Conservation (phyloP, 805 yeast species). For the Wickerhamiella australiensis region DNA sequence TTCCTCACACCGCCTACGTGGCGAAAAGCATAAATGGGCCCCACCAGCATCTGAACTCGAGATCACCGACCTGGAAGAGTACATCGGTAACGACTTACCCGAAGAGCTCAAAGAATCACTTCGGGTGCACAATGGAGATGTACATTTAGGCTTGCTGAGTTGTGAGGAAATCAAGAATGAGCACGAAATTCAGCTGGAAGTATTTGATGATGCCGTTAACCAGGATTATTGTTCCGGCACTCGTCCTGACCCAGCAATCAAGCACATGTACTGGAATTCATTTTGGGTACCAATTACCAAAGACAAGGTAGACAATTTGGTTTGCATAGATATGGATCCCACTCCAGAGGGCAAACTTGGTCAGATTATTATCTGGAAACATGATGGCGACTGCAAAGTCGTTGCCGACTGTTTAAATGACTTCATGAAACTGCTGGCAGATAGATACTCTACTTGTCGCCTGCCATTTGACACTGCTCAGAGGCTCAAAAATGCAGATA, state of each 20-base stretch:
- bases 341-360: not conserved
- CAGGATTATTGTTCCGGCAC: not conserved
- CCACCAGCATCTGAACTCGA: not conserved
- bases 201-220: not conserved
- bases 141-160: not conserved
- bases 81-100: not conserved
- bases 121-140: not conserved
- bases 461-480: too few species aligned
- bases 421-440: too few species aligned
- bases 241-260: not conserved
- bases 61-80: not conserved
- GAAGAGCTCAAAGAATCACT: not conserved
- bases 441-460: too few species aligned
- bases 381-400: not conserved
- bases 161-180: not conserved
- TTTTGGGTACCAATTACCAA: constrained; percentile 3
- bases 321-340: constrained; percentile 5
- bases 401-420: too few species aligned
- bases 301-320: constrained; percentile 1
- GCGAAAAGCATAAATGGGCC: too few species aligned
- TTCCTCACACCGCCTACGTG: too few species aligned
- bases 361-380: constrained; percentile 6
- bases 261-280: not conserved
- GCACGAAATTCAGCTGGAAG: not conserved
- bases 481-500: too few species aligned